Base-by-base conservation (phyloP, 257 asterid genomes). In the Solanum gandarillasii region DNA sequence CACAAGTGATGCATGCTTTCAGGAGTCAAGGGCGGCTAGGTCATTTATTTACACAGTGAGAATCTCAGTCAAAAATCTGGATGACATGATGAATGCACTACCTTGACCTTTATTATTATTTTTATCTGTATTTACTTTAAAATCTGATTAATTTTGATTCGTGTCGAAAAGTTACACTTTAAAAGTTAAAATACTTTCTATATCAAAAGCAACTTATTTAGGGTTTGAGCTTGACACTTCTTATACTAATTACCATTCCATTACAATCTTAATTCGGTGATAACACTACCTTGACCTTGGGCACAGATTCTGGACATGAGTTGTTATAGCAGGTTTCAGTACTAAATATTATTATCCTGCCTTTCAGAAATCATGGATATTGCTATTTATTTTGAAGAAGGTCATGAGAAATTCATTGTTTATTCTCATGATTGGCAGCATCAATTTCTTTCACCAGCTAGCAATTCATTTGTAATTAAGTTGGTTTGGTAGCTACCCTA, bases 311-410 rank as follows among this genome's bases (percentile, higher is more conserved):
- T 27, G 68, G 60, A 86, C 83, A 62, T 23, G 14, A 91, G 90
- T 87, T 86, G 87, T 84, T 68, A 36, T 10, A 20, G 88, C 90
- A 87, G 86, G 87, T 27, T 58, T 29, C 41, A 46, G 21, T 34
- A 14, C 60, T 84, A 62, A 89, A 87, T 89, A 58, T 89, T 52
- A 72, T 81, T 48, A 87, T 90, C 91, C 89, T 76, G 52, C 12
- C 7, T 74, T 18, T 72, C 34, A 65, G 31, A 84, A 85, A 52
- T 34, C 13, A 70, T 79, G 89, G 85, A 27, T 79, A 67, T 25
- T 67, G 25, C 39, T 43, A 25, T 52, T 79, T 79, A 43, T 43
- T 79, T 16, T 46, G 38, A 79, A 23, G 7, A 3, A 67, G 23
- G 70, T 32, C 35, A 32, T 75, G 85, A 27, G 67, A 43, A 43